These are phyloP conservation scores for Conringia planisiliqua DNA, from an alignment of 345 rosid genomes.

Conservation along the genomic window DNA sequence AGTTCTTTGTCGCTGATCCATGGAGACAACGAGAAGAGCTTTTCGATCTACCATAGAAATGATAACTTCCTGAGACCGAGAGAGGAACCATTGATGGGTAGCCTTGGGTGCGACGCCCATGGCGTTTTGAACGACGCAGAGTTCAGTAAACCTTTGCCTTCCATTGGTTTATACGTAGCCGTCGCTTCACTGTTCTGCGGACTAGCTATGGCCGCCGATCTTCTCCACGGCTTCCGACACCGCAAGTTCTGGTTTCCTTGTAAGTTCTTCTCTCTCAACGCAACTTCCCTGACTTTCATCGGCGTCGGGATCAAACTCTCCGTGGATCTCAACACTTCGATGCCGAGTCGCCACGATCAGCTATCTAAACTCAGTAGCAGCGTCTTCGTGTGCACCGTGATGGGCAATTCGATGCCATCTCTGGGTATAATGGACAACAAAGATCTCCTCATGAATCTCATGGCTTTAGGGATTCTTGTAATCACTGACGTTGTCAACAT, in stretches of 20 bases:
- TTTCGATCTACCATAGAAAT: neutral
- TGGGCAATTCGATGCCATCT: conserved; percentile 90
- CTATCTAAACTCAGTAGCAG: conserved; percentile 81
- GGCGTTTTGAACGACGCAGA: conserved; percentile 58
- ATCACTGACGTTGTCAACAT: conserved; percentile 63
- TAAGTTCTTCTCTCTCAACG: conserved; percentile 68
- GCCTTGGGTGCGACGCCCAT: conserved; percentile 59
- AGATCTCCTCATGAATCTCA: conserved; percentile 52
- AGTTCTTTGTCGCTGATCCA: neutral
- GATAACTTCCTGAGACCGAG: neutral
- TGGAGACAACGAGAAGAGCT: conserved; percentile 2
- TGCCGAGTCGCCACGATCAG: conserved; percentile 86
- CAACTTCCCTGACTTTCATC: conserved; percentile 70
- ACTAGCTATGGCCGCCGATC: conserved; percentile 66
- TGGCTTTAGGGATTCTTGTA: conserved; percentile 74
- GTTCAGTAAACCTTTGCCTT: conserved; percentile 72
- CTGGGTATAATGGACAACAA: conserved; percentile 63
- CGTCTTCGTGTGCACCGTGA: conserved; percentile 64
- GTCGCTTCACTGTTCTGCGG: conserved; percentile 69
- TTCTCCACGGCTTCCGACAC: conserved; percentile 54
- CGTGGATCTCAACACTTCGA: conserved; percentile 82
- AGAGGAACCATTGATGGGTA: conserved; percentile 30
- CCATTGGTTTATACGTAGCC: conserved; percentile 84
- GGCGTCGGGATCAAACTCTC: conserved; percentile 73
- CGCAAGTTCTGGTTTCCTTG: conserved; percentile 74